phyloP scores from a whole-genome alignment of 2,329 filamentous ascomycete genomes.

The Colletotrichum gloeosporioides region DNA sequence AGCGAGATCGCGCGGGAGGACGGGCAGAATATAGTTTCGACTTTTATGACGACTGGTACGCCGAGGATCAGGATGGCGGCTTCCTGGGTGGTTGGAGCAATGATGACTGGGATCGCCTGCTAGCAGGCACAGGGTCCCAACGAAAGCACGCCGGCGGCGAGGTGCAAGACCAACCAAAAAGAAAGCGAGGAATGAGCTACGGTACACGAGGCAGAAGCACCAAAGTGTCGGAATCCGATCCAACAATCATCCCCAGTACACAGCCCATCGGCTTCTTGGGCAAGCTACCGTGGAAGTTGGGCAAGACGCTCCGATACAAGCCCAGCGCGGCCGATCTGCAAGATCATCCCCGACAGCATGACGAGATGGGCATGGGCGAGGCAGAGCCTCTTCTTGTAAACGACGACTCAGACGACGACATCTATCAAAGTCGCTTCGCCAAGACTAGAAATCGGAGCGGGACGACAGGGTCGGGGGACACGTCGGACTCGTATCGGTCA shows the following conservation, averaged over 20 bases:
- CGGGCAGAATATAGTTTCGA: conserved; percentile 88
- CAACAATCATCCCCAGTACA: conserved; percentile 88
- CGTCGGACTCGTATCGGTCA: conserved; percentile 85
- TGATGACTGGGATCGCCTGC: conserved; percentile 84
- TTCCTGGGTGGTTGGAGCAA: conserved; percentile 73
- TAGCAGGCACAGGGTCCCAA: conserved; percentile 70
- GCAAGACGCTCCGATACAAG: conserved; percentile 83
- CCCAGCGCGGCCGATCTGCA: conserved; percentile 90
- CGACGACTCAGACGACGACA: conserved; percentile 31
- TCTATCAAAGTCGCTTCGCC: conserved; percentile 35
- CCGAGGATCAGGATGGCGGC: conserved; percentile 58
- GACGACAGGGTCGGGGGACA: conserved; percentile 80
- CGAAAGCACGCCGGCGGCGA: conserved; percentile 38
- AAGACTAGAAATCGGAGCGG: conserved; percentile 71
- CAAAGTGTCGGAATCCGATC: conserved; percentile 68
- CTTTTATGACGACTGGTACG: conserved; percentile 98
- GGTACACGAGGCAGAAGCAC: conserved; percentile 62
- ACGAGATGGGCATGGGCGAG: conserved; percentile 55
- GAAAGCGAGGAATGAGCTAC: conserved; percentile 89
- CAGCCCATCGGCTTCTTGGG: conserved; percentile 86
- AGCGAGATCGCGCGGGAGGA: conserved; percentile 64
- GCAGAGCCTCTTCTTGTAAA: conserved; percentile 70
- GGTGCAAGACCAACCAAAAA: conserved; percentile 68
- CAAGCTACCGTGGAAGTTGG: conserved; percentile 83
- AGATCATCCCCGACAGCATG: conserved; percentile 73